These are phyloP conservation scores for Mycotypha africana DNA, from an alignment of 371 early-diverging fungal species.

Conservation along the genomic window DNA sequence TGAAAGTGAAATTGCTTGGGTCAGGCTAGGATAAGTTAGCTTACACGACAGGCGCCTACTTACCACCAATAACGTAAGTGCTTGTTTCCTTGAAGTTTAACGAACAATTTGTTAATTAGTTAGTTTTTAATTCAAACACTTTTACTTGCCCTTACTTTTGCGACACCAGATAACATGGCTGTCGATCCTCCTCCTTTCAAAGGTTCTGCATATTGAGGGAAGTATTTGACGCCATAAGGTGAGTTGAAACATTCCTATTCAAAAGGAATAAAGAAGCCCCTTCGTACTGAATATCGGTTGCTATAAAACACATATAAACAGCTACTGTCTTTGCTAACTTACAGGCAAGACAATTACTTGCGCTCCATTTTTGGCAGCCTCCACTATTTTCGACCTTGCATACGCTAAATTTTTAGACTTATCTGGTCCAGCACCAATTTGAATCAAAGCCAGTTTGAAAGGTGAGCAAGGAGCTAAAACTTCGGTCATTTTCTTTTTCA, in stretches of 20 bases:
- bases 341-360: conserved; percentile 89
- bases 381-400: conserved; percentile 71
- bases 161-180: conserved; percentile 72
- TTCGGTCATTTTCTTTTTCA: conserved; percentile 9
- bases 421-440: conserved; percentile 67
- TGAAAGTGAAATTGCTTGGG: too few relatives aligned
- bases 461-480: conserved; percentile 22
- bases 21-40: too few relatives aligned
- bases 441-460: conserved; percentile 73
- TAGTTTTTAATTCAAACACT: too few relatives aligned
- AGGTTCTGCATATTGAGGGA: conserved; percentile 73
- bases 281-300: too few relatives aligned
- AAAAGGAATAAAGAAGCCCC: neutral
- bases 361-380: conserved; percentile 79
- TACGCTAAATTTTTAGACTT: conserved; percentile 75
- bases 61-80: conserved; percentile 71
- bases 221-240: conserved; percentile 88
- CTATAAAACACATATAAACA: too few relatives aligned
- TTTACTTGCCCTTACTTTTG: conserved; percentile 57
- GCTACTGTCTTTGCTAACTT: conserved; percentile 8
- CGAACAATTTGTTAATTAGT: too few relatives aligned
- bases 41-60: too few relatives aligned
- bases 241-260: conserved; percentile 93
- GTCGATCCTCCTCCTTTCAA: conserved; percentile 55
- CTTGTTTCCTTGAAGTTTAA: conserved; percentile 80